Evolutionary conservation across 495 filamentous ascomycete species (phyloP).

Genomic region (Talaromyces nanjingensis): DNA sequence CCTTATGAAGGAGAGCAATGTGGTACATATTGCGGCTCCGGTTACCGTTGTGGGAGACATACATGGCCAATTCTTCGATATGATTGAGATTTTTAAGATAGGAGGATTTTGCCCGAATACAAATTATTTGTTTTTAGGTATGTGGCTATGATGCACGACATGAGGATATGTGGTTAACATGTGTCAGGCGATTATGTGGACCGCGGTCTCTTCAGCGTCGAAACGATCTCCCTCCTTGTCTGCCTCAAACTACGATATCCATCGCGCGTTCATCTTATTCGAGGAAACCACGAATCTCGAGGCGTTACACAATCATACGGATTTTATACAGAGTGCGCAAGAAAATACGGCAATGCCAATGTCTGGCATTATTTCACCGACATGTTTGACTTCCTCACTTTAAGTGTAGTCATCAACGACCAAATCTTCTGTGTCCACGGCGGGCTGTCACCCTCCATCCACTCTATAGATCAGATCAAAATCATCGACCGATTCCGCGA

Average conservation of each 20-base stretch:
- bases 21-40: conserved; percentile 91
- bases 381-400: conserved; percentile 97
- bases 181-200: conserved; percentile 87
- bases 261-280: conserved; percentile 83
- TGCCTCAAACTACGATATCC: conserved; percentile 94
- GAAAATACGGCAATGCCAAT: conserved; percentile 96
- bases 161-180: background rate
- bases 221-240: conserved; percentile 92
- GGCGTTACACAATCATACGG: conserved; percentile 98
- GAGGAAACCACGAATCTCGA: conserved; percentile 94
- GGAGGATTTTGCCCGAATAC: conserved; percentile 94
- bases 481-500: conserved; percentile 98
- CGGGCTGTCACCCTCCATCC: conserved; percentile 89
- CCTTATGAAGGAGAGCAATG: conserved; percentile 99
- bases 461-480: conserved; percentile 98
- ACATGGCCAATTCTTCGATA: conserved; percentile 96
- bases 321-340: conserved; percentile 96
- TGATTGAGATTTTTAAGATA: conserved; percentile 98
- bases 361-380: conserved; percentile 99
- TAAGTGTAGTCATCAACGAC: conserved; percentile 96
- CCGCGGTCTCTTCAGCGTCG: conserved; percentile 91
- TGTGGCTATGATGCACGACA: conserved; percentile 14
- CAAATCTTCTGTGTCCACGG: conserved; percentile 99
- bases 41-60: conserved; percentile 99
- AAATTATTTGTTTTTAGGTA: conserved; percentile 95